phyloP scores from a whole-genome alignment of 768 basidiomycete genomes.

The Naganishia vaughanmartiniae region DNA sequence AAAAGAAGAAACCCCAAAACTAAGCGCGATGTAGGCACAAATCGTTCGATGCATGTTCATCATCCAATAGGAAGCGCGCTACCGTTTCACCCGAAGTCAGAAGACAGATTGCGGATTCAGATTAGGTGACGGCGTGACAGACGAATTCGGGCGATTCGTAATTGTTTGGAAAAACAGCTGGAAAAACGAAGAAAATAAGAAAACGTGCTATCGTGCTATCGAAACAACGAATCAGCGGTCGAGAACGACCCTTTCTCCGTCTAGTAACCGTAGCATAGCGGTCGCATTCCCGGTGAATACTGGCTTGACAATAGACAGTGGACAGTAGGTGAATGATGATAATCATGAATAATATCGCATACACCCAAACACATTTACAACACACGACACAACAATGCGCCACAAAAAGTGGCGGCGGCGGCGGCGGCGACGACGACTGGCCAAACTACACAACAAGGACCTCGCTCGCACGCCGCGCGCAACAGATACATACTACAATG shows the following conservation, averaged over 20 bases:
- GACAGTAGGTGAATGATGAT: too few relatives aligned
- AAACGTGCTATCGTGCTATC: slow-evolving; percentile 4
- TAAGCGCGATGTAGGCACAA: slow-evolving; percentile 6
- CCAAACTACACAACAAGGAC: slow-evolving; percentile 5
- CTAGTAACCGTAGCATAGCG: not conserved
- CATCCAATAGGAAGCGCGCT: not conserved
- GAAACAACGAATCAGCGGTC: not conserved
- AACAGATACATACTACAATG: not conserved
- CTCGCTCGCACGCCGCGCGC: not conserved
- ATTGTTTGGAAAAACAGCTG: not conserved
- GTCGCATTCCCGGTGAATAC: too few relatives aligned
- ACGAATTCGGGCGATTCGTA: not conserved
- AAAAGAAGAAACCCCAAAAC: not conserved
- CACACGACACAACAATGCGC: not conserved
- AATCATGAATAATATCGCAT: slow-evolving; percentile 17
- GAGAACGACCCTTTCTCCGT: not conserved
- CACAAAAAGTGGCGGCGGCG: not conserved
- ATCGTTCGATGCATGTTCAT: not conserved
- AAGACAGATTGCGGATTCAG: not conserved
- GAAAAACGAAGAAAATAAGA: too few relatives aligned
- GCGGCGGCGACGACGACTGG: not conserved
- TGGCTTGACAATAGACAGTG: too few relatives aligned
- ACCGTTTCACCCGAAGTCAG: not conserved
- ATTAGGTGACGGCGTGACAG: slow-evolving; percentile 16
- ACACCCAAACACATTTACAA: not conserved